These are phyloP conservation scores for Lasiosphaeria hispida DNA, from an alignment of 495 filamentous ascomycete genomes.

Conservation along the genomic window DNA sequence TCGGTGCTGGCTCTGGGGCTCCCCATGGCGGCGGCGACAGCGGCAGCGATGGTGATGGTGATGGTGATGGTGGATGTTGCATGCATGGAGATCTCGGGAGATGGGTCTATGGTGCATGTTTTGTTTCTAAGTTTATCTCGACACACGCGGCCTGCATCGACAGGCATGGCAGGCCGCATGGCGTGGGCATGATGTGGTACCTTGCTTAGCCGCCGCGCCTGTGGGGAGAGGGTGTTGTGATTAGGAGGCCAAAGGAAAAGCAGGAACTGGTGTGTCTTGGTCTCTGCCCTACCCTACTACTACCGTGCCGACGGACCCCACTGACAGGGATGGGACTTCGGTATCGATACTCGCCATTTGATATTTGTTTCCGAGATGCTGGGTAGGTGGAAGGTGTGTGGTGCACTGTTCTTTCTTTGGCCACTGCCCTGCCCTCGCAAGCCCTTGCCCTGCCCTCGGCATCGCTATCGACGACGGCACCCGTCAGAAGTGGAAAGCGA, in stretches of 20 bases:
- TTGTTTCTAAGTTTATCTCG: constrained; percentile 18
- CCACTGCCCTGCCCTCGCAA: too few relatives aligned
- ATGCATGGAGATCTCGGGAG: constrained; percentile 7
- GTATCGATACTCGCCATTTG: too few relatives aligned
- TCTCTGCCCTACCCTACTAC: too few relatives aligned
- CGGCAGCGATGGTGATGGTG: background rate
- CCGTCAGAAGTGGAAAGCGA: too few relatives aligned
- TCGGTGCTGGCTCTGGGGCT: too few relatives aligned
- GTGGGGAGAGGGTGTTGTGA: background rate
- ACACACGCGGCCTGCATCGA: constrained; percentile 2
- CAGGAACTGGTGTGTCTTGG: background rate
- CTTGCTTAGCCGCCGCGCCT: constrained; percentile 19
- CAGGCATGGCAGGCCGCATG: background rate
- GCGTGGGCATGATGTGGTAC: background rate
- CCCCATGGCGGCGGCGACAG: too few relatives aligned
- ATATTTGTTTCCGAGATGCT: too few relatives aligned
- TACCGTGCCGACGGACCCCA: too few relatives aligned
- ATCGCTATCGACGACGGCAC: background rate
- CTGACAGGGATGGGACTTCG: too few relatives aligned
- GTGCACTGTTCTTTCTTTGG: constrained; percentile 5
- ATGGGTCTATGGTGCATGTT: background rate
- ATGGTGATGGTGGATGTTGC: background rate
- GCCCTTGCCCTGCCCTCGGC: background rate
- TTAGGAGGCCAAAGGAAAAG: background rate
- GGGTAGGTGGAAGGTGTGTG: background rate